Base-by-base conservation (phyloP, 1,139 yeast genomes). In the Pneumocystis sp. region DNA sequence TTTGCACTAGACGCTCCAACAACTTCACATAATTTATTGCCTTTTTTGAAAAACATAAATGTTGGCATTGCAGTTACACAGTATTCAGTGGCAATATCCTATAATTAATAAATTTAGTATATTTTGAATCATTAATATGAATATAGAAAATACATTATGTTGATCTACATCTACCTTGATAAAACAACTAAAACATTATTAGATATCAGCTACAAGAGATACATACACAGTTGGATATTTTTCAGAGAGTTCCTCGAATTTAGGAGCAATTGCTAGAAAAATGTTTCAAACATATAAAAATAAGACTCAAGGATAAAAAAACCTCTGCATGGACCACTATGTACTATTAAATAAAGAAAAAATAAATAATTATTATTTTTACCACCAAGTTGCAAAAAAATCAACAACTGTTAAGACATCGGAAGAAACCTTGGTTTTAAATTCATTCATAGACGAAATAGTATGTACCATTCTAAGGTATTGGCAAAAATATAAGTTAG, bases 301-400 rank as follows among this genome's bases (percentile, higher is more conserved):
- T 7, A 12, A 19, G 10, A 25, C 10, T 4, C 25, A 50, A 4
- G 31, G 6, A 50, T 25, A 50, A 50, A 44, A 21, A 15, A 50
- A 50, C 57, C 57, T 50, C 34, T 50, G 8, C 57, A 50, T 25
- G 57, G 57, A 12, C 57, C 57, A 25, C 57, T 50, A 50, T 21
- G n/a, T 50, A 17, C 31, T 50, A 25, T 50, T 29, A 50, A 50
- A 50, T 25, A 50, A 25, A 5, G n/a, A 50, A 50, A 50, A 50
- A 50, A 81, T 50, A 50, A 50, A 81, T 50, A 50, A 50, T 25
- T 89, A 89, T 81, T 97, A 90, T 69, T 97, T 96, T 72, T 96
- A 96, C 78, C 97, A 90, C 96, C 97, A 90, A 69, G 91, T 85
- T 71, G 97, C 96, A 73, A 85, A 89, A 79, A 90, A 90, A 79